phyloP scores from a whole-genome alignment of 371 early-diverging fungal species.

The Lichtheimia hyalospora region DNA sequence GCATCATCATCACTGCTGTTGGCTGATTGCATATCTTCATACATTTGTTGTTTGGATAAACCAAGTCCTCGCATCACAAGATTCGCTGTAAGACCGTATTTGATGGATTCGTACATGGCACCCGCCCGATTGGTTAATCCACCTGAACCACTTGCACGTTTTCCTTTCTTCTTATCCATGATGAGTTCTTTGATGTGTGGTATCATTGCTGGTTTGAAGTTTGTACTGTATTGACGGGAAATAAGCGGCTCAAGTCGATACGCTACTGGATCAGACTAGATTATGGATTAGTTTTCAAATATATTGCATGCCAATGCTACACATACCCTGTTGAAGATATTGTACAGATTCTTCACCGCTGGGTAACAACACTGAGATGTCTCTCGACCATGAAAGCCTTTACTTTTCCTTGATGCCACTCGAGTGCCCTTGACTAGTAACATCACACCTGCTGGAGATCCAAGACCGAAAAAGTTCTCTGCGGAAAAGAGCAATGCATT shows the following conservation, averaged over 20 bases:
- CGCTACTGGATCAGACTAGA: conserved; percentile 52
- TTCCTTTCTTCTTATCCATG: conserved; percentile 50
- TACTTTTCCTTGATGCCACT: conserved; percentile 49
- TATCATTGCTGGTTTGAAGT: conserved; percentile 67
- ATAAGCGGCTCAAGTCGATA: conserved; percentile 77
- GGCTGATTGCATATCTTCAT: conserved; percentile 33
- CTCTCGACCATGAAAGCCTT: neutral
- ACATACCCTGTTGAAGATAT: conserved; percentile 71
- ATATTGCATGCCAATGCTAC: neutral
- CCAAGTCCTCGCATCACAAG: conserved; percentile 58
- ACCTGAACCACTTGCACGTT: conserved; percentile 73
- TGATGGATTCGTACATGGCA: conserved; percentile 68
- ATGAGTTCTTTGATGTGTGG: conserved; percentile 85
- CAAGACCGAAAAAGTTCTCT: conserved; percentile 67
- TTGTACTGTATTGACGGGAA: conserved; percentile 44
- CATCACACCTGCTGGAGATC: conserved; percentile 80
- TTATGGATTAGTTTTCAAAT: neutral
- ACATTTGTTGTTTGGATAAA: conserved; percentile 41
- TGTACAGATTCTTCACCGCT: conserved; percentile 72
- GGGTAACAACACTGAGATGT: conserved; percentile 46
- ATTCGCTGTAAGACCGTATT: conserved; percentile 57
- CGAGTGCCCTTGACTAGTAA: conserved; percentile 70
- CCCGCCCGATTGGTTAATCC: conserved; percentile 72
- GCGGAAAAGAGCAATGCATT: conserved; percentile 44
- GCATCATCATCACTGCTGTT: conserved; percentile 17